These are phyloP conservation scores for Myxozyma vanderwaltii DNA, from an alignment of 805 yeast genomes.

Conservation along the genomic window DNA sequence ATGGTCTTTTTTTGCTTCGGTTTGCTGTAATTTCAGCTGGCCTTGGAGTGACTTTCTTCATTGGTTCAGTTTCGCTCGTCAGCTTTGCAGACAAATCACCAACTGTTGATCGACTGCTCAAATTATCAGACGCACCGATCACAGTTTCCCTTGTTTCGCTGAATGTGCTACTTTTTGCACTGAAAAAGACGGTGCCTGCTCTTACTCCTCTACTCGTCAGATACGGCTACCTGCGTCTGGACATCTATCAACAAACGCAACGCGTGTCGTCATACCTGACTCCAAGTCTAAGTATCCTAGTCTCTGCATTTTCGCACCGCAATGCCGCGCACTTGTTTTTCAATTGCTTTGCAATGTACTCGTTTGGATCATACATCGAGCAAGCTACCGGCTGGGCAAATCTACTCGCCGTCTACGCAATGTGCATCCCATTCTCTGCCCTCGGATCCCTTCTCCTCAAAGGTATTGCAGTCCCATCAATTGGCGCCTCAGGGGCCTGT, in stretches of 20 bases:
- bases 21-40: constrained; percentile 13
- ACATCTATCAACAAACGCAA: constrained; percentile 6
- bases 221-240: constrained; percentile 25
- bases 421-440: constrained; percentile 14
- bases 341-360: constrained; percentile 25
- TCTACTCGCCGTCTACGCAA: constrained; percentile 18
- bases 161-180: constrained; percentile 17
- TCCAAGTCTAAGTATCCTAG: constrained; percentile 11
- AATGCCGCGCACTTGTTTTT: constrained; percentile 17
- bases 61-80: not conserved
- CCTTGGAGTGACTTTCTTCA: constrained; percentile 7
- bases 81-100: not conserved
- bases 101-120: not conserved
- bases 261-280: constrained; percentile 11
- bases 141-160: constrained; percentile 17
- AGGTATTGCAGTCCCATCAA: constrained; percentile 21
- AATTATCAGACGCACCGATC: constrained; percentile 18
- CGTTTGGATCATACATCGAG: constrained; percentile 25
- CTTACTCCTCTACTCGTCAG: constrained; percentile 21
- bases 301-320: constrained; percentile 29
- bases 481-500: constrained; percentile 32
- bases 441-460: constrained; percentile 16
- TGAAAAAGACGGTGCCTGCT: constrained; percentile 16
- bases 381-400: constrained; percentile 11
- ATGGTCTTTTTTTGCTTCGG: constrained; percentile 11